Conservation (phyloP, 176 grass and related monocot genomes). For the Typha latifolia region DNA sequence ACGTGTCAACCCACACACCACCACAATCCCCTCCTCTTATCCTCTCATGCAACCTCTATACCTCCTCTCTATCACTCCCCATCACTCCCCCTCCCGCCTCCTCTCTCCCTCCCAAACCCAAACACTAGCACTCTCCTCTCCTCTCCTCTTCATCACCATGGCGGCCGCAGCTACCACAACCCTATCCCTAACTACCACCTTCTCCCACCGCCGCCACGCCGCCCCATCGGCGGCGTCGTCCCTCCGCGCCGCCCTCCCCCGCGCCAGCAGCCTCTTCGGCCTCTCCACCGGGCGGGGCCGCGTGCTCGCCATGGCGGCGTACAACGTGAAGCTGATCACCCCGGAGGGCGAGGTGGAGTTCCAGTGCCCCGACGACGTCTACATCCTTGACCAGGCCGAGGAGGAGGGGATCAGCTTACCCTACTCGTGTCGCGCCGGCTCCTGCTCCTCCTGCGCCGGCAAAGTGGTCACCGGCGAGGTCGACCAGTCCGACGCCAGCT, state of each 20-base stretch:
- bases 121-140: no score
- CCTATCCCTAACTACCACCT: no score
- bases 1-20: no score
- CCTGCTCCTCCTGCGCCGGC: slow-evolving; percentile 71
- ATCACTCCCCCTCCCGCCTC: no score
- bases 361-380: slow-evolving; percentile 34
- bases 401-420: slow-evolving; percentile 54
- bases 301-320: slow-evolving; percentile 1
- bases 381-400: slow-evolving; percentile 60
- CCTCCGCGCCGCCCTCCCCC: neutral
- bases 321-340: slow-evolving; percentile 32
- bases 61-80: no score
- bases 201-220: no score
- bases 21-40: no score
- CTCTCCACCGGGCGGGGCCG: neutral
- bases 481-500: slow-evolving; percentile 76
- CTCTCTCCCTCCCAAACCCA: no score
- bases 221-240: no score
- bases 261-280: neutral
- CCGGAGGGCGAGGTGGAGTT: slow-evolving; percentile 20
- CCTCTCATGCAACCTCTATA: no score
- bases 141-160: no score
- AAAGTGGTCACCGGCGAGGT: slow-evolving; percentile 43
- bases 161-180: no score
- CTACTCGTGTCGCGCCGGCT: slow-evolving; percentile 60